These are phyloP conservation scores for Phytomonas sp. DNA, from an alignment of 208 protist species.

Conservation along the genomic window DNA sequence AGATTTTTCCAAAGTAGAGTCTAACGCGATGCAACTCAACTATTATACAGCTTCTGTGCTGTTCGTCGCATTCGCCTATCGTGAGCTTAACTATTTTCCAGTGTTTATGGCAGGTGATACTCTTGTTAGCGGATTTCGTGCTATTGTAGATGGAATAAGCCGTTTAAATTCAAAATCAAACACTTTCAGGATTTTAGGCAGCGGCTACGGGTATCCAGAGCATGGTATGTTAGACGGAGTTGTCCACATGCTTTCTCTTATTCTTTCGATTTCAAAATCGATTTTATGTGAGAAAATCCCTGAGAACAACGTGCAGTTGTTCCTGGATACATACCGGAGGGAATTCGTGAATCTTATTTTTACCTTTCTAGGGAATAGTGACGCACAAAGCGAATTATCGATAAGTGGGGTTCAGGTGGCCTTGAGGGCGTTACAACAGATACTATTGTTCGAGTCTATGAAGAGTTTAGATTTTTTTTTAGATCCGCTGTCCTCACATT, in stretches of 20 bases:
- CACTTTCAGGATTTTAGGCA: constrained; percentile 52
- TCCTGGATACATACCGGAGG: constrained; percentile 50
- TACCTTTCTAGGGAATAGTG: constrained; percentile 62
- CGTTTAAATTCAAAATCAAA: neutral
- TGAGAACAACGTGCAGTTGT: constrained; percentile 13
- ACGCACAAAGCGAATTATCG: constrained; percentile 62
- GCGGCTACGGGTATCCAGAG: constrained; percentile 83
- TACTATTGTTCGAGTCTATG: neutral
- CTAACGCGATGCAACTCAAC: constrained; percentile 20
- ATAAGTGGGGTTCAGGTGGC: constrained; percentile 71
- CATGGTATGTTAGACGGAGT: constrained; percentile 86
- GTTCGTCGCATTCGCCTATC: constrained; percentile 69
- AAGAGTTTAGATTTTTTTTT: constrained; percentile 1
- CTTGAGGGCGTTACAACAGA: constrained; percentile 39
- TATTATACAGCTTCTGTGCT: constrained; percentile 64
- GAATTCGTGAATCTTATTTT: constrained; percentile 44
- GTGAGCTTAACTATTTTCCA: constrained; percentile 77
- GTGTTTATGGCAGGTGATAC: constrained; percentile 25
- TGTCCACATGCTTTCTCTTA: constrained; percentile 76
- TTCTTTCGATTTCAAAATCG: constrained; percentile 69
- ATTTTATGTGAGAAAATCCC: constrained; percentile 40
- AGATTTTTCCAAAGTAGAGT: neutral
- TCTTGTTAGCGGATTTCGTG: constrained; percentile 21
- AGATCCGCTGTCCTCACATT: neutral
- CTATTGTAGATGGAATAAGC: constrained; percentile 23